Evolutionary conservation across 2,329 filamentous ascomycete genomes (phyloP).

Genomic region (Geosmithia flava): DNA sequence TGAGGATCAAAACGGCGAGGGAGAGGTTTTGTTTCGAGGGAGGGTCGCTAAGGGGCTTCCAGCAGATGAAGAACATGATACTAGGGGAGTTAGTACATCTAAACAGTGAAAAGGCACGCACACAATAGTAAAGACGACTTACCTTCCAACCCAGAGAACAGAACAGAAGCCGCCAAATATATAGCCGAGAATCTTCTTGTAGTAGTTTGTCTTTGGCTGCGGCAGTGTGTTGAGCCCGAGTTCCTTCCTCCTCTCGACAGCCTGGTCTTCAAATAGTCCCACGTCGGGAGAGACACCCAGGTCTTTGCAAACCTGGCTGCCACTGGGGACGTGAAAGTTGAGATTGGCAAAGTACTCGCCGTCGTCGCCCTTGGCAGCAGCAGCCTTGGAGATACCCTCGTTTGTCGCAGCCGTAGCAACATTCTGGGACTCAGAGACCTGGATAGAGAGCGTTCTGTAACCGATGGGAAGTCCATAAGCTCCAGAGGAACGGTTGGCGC

Average conservation of each 20-base stretch:
- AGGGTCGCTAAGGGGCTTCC: slow-evolving; percentile 30
- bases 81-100: slow-evolving; percentile 8
- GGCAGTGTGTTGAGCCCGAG: slow-evolving; percentile 29
- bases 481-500: background rate
- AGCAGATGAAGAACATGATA: slow-evolving; percentile 34
- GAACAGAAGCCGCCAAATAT: slow-evolving; percentile 35
- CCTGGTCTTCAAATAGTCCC: slow-evolving; percentile 21
- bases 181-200: slow-evolving; percentile 25
- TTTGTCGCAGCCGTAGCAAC: slow-evolving; percentile 5
- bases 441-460: slow-evolving; percentile 26
- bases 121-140: too few relatives aligned
- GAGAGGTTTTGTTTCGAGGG: slow-evolving; percentile 29
- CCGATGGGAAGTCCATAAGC: slow-evolving; percentile 20
- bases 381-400: slow-evolving; percentile 8
- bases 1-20: slow-evolving; percentile 30
- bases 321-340: slow-evolving; percentile 21
- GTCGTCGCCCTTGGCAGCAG: slow-evolving; percentile 19
- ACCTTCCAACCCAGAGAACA: slow-evolving; percentile 27
- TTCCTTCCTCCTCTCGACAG: slow-evolving; percentile 19
- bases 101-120: background rate
- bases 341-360: slow-evolving; percentile 30
- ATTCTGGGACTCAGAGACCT: slow-evolving; percentile 22
- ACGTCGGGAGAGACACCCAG: slow-evolving; percentile 19
- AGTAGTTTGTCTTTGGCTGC: slow-evolving; percentile 27
- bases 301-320: slow-evolving; percentile 22